Evolutionary conservation across 257 asterid species (phyloP), one percentile per base, ranked within the genome.

Genomic region (Solanum infundibuliforme): DNA sequence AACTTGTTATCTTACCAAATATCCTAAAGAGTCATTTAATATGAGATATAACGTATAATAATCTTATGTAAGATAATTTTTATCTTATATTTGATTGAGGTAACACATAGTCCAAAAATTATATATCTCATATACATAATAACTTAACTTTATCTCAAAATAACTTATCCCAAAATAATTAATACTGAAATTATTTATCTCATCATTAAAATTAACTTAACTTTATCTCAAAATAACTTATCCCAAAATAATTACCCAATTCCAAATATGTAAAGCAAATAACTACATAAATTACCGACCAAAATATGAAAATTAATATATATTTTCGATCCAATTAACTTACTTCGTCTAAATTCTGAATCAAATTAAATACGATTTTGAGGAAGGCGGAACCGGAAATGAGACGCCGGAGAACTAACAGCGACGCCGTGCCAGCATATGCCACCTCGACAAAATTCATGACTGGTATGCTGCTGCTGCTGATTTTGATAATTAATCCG

Each of bases 391-490:
- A 96, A 94, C 14, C 95, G 98, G 90, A 96, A 95, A 91, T 96
- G 98, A 88, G 98, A 92, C 74, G 98, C 98, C 71, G 98, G 98
- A 23, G 96, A 93, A 52, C 93, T 96, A 86, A 96, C 98, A 65
- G 98, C 98, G 43, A 96, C 98, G 77, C 98, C 99, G 91, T 96
- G 99, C 99, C 99, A 96, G 89, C 98, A 96, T 90, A 96, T 96
- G 68, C 99, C 99, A 43, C 98, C 99, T 66, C 98, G 94, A 91
- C 99, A 96, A 94, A 94, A 92, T 72, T 93, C 96, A 86, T 96
- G 96, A 34, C 86, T 89, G 18, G 43, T 29, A 87, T 90, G 90
- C 12, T 88, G 94, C 87, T 60, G 58, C 9, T 8, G 11, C 8
- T 55, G 77, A 31, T 46, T 8, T 66, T 20, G 58, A 14, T 36